Percentiles rank a stretch among this genome's conserved stretches.
Evolutionary conservation across 2,329 filamentous ascomycete species (phyloP).

Genomic region (Hirsutella minnesotensis): DNA sequence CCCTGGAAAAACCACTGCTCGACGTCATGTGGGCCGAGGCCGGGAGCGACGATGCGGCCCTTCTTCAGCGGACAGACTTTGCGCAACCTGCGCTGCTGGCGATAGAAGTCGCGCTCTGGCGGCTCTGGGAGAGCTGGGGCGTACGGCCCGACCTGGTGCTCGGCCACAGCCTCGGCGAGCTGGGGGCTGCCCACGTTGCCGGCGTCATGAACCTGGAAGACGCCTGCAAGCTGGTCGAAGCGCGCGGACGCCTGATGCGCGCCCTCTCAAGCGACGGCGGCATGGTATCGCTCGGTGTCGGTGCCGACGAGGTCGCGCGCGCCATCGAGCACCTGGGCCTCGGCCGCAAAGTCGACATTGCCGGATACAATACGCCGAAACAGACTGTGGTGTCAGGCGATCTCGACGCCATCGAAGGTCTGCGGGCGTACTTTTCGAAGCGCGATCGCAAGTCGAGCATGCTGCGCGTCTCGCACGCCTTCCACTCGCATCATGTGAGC

Average conservation of each 20-base stretch:
- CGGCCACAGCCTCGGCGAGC: conserved; percentile 12
- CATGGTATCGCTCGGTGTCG: conserved; percentile 19
- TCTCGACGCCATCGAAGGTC: conserved; percentile 25
- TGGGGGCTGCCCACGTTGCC: conserved; percentile 17
- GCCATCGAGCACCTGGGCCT: conserved; percentile 19
- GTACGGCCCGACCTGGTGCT: conserved; percentile 16
- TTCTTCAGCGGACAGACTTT: conserved; percentile 17
- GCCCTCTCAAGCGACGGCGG: conserved; percentile 26
- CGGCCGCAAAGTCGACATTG: conserved; percentile 31
- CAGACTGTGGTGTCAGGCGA: conserved; percentile 55
- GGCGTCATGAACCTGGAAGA: conserved; percentile 17
- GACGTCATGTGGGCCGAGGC: conserved; percentile 17
- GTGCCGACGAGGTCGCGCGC: conserved; percentile 24
- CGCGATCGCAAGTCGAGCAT: conserved; percentile 29
- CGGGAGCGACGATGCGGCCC: conserved; percentile 8
- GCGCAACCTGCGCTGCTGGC: conserved; percentile 21
- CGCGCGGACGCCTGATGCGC: conserved; percentile 30
- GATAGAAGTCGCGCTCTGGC: conserved; percentile 18
- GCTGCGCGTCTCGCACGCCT: conserved; percentile 37
- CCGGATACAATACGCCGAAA: conserved; percentile 63
- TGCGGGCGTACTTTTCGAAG: conserved; percentile 25
- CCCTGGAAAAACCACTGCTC: conserved; percentile 11
- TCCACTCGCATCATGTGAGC: conserved; percentile 35
- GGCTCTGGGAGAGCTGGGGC: conserved; percentile 18
- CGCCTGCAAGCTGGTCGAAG: conserved; percentile 19